Base-by-base conservation (phyloP, 805 yeast species). In the Naumovozyma castellii region DNA sequence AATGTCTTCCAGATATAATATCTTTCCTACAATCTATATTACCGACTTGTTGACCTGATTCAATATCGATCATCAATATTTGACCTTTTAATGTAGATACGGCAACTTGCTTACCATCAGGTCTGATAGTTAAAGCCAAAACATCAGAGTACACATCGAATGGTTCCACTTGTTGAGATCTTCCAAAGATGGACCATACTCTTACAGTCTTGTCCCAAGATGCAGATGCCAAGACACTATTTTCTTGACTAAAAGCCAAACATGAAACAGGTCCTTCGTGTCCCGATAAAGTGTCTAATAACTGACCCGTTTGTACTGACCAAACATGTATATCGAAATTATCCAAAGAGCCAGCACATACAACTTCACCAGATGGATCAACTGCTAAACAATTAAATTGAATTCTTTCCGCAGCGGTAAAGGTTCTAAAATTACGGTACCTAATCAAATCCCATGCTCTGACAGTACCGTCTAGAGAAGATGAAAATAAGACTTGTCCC, bases 201-300 rank as follows among this genome's bases (percentile, higher is more conserved):
- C 98, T 71, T 14, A 88, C 80, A 3, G 97, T 88, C 50, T 83
- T 84, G 64, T 92, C 98, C 98, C 98, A 92, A 17, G 94, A 82
- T 1, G 95, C 94, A 42, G 92, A 79, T 3, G 95, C 97, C 42
- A 92, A 69, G 12, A 78, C 69, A 36, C 77, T 71, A 44, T 77
- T 83, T 53, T 87, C 94, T 10, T 65, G 66, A 35, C 96, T 95
- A 59, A 92, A 90, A 9, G 90, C 76, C 32, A 92, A 67, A 47
- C 86, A 78, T 1, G 95, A 84, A 3, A 92, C 80, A 1, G 98
- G 98, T 2, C 96, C 98, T 51, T 84, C 94, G 62, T 92, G 98
- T 9, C 98, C 98, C 4, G 88, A 68, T 37, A 92, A 68, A 13
- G 84, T 73, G 56, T 92, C 98, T 40, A 92, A 72, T 36, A 92